Percentiles rank a stretch among this genome's conserved stretches.
Conservation (phyloP, 148 eudicot genomes). For the Rhododendron kiyosumense region DNA sequence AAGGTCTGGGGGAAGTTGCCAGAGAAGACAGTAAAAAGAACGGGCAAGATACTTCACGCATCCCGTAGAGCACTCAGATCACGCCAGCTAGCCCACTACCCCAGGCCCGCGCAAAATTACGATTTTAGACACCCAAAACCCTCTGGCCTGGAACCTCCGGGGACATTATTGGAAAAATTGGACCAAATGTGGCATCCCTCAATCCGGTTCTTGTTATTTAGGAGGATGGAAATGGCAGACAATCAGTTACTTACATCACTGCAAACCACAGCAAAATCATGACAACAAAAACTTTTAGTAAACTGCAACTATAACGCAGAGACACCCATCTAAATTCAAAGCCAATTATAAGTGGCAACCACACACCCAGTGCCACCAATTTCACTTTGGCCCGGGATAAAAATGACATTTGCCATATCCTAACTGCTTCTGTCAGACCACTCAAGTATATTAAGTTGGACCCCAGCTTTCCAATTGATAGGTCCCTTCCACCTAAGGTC, state of each 20-base stretch:
- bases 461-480: background rate
- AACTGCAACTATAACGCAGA: background rate
- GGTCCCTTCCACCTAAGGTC: background rate
- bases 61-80: no score
- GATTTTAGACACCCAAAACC: no score
- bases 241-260: background rate
- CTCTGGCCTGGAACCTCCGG: no score
- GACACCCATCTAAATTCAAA: background rate
- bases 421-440: background rate
- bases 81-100: no score
- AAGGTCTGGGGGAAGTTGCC: no score
- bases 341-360: background rate
- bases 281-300: background rate
- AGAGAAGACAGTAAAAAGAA: no score
- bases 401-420: background rate
- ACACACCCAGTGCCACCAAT: background rate
- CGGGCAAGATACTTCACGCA: no score
- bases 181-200: no score
- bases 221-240: background rate
- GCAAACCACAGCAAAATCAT: background rate
- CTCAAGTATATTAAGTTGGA: background rate
- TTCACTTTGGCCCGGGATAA: background rate
- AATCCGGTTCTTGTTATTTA: no score
- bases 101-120: no score
- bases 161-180: no score